Evolutionary conservation across 139 green algal species (phyloP), one percentile per base, ranked within the genome.

Genomic region (Chlamydomonas asymmetrica): DNA sequence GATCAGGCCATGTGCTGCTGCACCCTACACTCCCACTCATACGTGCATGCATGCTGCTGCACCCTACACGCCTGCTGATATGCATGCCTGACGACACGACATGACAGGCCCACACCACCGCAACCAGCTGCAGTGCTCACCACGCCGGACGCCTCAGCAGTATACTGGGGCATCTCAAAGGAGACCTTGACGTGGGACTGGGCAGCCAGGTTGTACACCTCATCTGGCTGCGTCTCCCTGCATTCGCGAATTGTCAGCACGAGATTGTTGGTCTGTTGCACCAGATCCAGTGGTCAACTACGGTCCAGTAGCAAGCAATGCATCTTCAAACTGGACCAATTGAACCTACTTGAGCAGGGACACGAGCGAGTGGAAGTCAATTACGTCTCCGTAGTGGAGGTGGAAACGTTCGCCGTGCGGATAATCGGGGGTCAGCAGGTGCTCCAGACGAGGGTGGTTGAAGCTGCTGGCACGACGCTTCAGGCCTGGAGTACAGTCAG

Each of bases 201-300:
- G n/a, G 91, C 91, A 9, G 76, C 91, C n/a, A 95, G 78, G 73
- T 95, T 94, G 84, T 94, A 95, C 29, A 95, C 82, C 73, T 95
- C 91, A 52, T 89, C 66, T 7, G 89, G 90, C 71, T 84, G 50
- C 18, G 81, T 82, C 22, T 76, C 27, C 32, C 79, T 79, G 66
- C 29, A 22, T 22, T 16, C 18, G 20, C 23, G 48, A 50, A 48
- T 25, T 54, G 35, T 50, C 37, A 50, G 18, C n/a, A n/a, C n/a
- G n/a, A n/a, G n/a, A n/a, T n/a, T n/a, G n/a, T n/a, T n/a, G n/a
- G n/a, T n/a, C n/a, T n/a, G n/a, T n/a, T n/a, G n/a, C n/a, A n/a
- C n/a, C n/a, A n/a, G n/a, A n/a, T n/a, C n/a, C n/a, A n/a, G n/a
- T n/a, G n/a, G n/a, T n/a, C n/a, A n/a, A n/a, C n/a, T n/a, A n/a